Evolutionary conservation across 23 red algal genomes (phyloP).

Genomic region (Gracilaria domingensis): DNA sequence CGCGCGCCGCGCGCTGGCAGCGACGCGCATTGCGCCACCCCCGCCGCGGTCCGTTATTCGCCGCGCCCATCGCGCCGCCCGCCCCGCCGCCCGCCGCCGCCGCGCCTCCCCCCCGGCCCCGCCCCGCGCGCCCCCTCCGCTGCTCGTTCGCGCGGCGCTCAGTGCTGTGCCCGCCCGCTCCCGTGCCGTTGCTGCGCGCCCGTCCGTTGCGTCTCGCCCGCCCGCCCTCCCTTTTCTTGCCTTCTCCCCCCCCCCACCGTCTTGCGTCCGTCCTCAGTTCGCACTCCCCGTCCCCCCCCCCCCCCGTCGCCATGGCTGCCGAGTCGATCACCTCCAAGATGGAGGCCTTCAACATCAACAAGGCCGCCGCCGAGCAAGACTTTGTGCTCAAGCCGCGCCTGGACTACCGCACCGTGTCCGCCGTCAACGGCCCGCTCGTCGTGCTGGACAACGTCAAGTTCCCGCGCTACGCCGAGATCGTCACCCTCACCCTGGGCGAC

Average conservation of each 20-base stretch:
- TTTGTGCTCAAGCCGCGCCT: conserved; percentile 89
- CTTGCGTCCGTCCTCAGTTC: not conserved
- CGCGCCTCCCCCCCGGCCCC: not conserved
- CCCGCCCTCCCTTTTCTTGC: not conserved
- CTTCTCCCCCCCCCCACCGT: not conserved
- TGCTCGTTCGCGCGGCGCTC: not conserved
- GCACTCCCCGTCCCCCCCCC: not conserved
- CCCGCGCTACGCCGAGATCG: conserved; percentile 96
- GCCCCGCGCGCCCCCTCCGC: not conserved
- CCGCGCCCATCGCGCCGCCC: not conserved
- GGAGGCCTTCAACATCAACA: conserved; percentile 59
- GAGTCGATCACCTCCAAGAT: conserved; percentile 45
- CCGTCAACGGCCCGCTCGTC: conserved; percentile 97
- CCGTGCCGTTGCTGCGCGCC: not conserved
- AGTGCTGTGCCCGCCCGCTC: not conserved
- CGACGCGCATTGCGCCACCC: not conserved
- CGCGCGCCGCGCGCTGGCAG: too few species aligned
- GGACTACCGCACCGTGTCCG: conserved; percentile 91
- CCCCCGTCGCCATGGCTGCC: not conserved
- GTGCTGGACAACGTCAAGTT: conserved; percentile 92
- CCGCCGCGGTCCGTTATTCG: not conserved
- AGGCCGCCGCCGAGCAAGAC: conserved; percentile 63
- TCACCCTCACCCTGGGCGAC: conserved; percentile 93
- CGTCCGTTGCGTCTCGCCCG: not conserved
- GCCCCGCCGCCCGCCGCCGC: not conserved